Evolutionary conservation across 176 grass and related monocot genomes (phyloP), one percentile per base, ranked within the genome.

Genomic region (Chrysopogon serrulatus): DNA sequence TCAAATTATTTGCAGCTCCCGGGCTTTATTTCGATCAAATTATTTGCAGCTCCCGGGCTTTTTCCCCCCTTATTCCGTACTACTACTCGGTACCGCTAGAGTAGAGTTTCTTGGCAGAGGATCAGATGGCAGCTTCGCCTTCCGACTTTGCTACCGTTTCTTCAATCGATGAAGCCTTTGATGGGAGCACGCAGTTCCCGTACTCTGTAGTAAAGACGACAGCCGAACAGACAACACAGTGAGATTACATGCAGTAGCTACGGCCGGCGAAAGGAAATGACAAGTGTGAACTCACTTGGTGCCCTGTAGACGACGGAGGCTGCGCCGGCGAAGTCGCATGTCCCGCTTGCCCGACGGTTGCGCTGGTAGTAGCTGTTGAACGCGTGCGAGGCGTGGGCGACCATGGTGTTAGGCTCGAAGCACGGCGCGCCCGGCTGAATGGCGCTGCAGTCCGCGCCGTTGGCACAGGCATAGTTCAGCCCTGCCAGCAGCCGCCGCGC

Each of bases 311-410:
- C 68, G 81, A 75, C 40, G 56, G 9, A 24, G 18, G 88, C 88
- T 16, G 70, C 81, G 36, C 74, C 68, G 18, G 33, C 39, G 57
- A 90, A 90, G 72, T 90, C 88, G 32, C 88, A 90, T n/a, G 88
- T 27, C 6, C 65, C 56, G 14, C 16, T 51, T 0, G 78, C 83
- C 36, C 39, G 41, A 18, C 36, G 42, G 0, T 74, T 78, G 23
- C 65, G 35, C 79, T 90, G 83, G 73, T 86, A 90, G n/a, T n/a
- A n/a, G n/a, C n/a, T n/a, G n/a, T n/a, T n/a, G n/a, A n/a, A n/a
- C n/a, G n/a, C n/a, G n/a, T 86, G 78, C 0, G 88, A 83, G 41
- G 88, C 88, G 34, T 90, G 88, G 12, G 71, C 84, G 21, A 70
- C 31, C 27, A 79, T 24, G 53, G 88, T 90, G 66, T 79, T 59